Base-by-base conservation (phyloP, 192 early-diverging fungal species). In the Linnemannia hyalina region DNA sequence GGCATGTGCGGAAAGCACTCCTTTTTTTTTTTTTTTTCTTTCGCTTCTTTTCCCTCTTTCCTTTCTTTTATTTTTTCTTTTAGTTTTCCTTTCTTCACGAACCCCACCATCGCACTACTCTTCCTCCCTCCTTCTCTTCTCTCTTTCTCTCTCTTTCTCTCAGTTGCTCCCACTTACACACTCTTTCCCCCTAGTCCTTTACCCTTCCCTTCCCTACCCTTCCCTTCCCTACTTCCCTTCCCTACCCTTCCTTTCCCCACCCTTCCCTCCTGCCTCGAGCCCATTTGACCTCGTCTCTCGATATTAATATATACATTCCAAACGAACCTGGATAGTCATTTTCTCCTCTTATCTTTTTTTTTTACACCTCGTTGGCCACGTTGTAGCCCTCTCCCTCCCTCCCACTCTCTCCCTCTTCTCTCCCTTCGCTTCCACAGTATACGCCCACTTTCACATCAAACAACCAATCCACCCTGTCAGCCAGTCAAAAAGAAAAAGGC, bases 291-390 rank as follows among this genome's bases (percentile, higher is more conserved):
- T 15, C 36, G 42, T 42, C 54, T 29, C 35, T 44, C 57, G 36
- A 65, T 29, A 57, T 63, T 65, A 41, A 76, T 76, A 26, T 41
- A 65, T 41, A 65, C 75, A 76, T 76, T 76, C 75, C 75, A 46
- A 68, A 57, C 74, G 26, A 22, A 41, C 70, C 70, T 42, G 41
- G 20, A 42, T 42, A 42, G 38, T 29, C 9, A 52, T 52, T 52
- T 65, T 13, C 13, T 29, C 13, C 6, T 65, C 11, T 32, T 65
- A 65, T 29, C 11, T 15, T 15, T 46, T 2, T 11, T 46, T 15
- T 46, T 46, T 46, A 46, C 44, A 46, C 60, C 26, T 65, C 10
- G 6, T 26, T 49, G 29, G 26, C 72, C 72, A 73, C 72, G 72
- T 52, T 73, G 41, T 65, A 65, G 60, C 29, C 60, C 13, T 65